Evolutionary conservation across 163 green algal species (phyloP), one percentile per base, ranked within the genome.

Genomic region (Chlorella variabilis): DNA sequence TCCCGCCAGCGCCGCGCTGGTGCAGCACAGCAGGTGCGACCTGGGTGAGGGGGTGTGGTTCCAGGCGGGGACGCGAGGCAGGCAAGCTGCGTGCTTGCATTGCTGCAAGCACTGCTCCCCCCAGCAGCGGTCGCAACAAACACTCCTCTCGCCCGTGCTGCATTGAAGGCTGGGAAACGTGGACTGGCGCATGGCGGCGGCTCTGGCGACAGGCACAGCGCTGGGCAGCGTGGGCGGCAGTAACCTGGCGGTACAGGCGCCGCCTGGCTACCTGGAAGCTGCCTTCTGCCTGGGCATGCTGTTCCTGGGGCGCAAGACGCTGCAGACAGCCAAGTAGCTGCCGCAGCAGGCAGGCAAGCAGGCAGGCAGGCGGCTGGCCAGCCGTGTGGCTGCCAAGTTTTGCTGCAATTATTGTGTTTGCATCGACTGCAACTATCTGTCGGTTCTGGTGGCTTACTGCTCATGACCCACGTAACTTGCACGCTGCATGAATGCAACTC

Each of bases 261-360:
- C 91, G 0, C 71, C 87, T 3, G 86, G 89, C 21, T 51, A 7
- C 15, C 59, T 95, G 23, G 92, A 95, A 76, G 86, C 61, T 21
- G 75, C 86, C 2, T 95, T 95, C 58, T 85, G 79, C 27, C 34
- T 90, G 4, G 90, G 90, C 9, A 95, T 95, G 91, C 59, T 92
- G 61, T 87, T 91, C 39, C 75, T 95, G 41, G 92, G 91, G 34
- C 76, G 84, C n/a, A 87, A 88, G 51, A 95, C 90, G 29, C 75
- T 95, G 54, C 70, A 33, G 33, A 75, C 78, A 0, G 66, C 62
- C 29, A 61, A 31, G 7, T 74, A 34, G 17, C n/a, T 23, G 49
- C 29, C 11, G 23, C 68, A 33, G 76, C 36, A 29, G 23, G 17
- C 39, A 33, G 67, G 11, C 41, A 49, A 7, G 33, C n/a, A n/a